These are phyloP conservation scores for Narthecium ossifragum DNA, from an alignment of 106 monocot genomes.

Conservation along the genomic window DNA sequence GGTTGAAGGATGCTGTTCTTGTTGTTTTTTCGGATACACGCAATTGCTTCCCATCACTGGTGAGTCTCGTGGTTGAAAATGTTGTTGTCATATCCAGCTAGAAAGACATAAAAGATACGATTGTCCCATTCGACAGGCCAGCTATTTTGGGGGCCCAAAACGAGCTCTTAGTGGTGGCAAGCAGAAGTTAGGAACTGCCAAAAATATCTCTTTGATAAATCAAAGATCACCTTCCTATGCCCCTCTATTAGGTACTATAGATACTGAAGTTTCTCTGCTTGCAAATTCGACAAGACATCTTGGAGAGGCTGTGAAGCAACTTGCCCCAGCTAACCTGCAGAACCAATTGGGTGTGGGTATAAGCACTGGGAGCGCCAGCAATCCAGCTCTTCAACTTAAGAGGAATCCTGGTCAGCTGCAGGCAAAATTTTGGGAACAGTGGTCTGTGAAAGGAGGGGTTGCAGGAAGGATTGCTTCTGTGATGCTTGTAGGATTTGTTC, in stretches of 20 bases:
- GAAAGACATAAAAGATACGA: neutral
- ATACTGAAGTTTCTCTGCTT: conserved; percentile 19
- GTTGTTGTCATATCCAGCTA: neutral
- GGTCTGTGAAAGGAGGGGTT: conserved; percentile 24
- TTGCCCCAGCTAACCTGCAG: conserved; percentile 54
- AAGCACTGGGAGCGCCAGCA: conserved; percentile 9
- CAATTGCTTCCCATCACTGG: conserved; percentile 77
- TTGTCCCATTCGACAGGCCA: conserved; percentile 28
- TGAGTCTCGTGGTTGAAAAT: conserved; percentile 29
- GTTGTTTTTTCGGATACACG: conserved; percentile 70
- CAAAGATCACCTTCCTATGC: conserved; percentile 19
- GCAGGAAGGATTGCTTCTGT: conserved; percentile 28
- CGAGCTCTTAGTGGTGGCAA: conserved; percentile 33
- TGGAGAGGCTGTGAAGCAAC: conserved; percentile 82
- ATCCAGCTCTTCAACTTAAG: conserved; percentile 37
- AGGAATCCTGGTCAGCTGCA: conserved; percentile 38
- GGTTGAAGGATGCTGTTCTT: conserved; percentile 86
- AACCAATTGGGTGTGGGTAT: conserved; percentile 20
- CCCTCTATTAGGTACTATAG: conserved; percentile 19
- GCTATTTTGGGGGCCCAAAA: conserved; percentile 69
- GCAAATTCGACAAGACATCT: conserved; percentile 36
- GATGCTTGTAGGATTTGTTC: conserved; percentile 44
- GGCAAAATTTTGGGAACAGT: conserved; percentile 27
- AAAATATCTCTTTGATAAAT: conserved; percentile 12
- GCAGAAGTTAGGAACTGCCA: conserved; percentile 24